These are phyloP conservation scores for Nothophoma quercina DNA, from an alignment of 2,329 filamentous ascomycete species.

Conservation along the genomic window DNA sequence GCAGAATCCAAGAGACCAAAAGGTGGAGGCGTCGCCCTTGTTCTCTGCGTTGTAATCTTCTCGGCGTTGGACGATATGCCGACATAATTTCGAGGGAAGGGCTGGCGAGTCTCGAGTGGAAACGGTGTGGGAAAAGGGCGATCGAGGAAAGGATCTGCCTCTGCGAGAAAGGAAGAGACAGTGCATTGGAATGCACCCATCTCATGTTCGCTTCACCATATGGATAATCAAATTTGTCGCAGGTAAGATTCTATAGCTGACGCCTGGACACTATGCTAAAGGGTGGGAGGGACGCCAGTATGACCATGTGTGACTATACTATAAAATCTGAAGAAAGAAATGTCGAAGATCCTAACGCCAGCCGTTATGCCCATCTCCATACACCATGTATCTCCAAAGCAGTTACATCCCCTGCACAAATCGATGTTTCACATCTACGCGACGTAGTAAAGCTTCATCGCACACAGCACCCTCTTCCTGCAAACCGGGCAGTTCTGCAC, in stretches of 20 bases:
- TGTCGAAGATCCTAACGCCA: conserved; percentile 1
- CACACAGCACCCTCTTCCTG: conserved; percentile 62
- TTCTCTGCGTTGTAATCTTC: too few relatives aligned
- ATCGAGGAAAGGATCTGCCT: too few relatives aligned
- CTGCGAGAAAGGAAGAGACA: too few relatives aligned
- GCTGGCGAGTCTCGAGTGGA: too few relatives aligned
- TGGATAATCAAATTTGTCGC: not conserved
- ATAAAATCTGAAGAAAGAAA: not conserved
- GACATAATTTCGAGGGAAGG: too few relatives aligned
- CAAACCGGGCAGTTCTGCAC: conserved; percentile 69
- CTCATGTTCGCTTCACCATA: not conserved
- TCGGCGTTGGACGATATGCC: too few relatives aligned
- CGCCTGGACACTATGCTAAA: conserved; percentile 8
- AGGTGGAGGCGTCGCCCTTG: too few relatives aligned
- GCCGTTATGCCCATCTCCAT: not conserved
- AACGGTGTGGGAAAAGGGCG: too few relatives aligned
- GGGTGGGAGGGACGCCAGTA: not conserved
- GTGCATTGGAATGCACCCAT: too few relatives aligned
- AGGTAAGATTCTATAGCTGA: not conserved
- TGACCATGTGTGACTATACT: not conserved
- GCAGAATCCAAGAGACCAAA: too few relatives aligned
- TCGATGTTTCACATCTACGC: conserved; percentile 5
- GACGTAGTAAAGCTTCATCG: conserved; percentile 64
- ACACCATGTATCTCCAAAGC: not conserved
- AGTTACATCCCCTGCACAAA: not conserved